Conservation (phyloP, 768 basidiomycete species). For the Albatrellus ellisii region DNA sequence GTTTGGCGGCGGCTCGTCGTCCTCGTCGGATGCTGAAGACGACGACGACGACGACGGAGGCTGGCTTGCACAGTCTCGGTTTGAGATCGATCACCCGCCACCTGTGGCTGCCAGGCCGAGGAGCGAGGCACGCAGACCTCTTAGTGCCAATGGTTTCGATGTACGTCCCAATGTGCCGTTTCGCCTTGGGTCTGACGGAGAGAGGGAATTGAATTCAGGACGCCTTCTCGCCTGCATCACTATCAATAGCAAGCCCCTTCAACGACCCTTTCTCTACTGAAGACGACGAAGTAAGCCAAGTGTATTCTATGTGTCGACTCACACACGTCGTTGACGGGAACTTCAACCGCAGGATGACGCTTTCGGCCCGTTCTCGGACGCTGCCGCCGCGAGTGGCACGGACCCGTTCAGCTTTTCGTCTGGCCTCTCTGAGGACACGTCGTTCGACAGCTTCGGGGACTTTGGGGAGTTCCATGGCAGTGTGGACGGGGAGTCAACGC, state of each 20-base stretch:
- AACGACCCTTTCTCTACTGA: conserved; percentile 29
- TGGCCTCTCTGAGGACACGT: conserved; percentile 48
- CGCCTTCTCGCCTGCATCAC: conserved; percentile 16
- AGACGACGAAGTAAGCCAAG: conserved; percentile 36
- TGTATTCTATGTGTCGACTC: background rate
- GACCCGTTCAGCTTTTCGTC: conserved; percentile 41
- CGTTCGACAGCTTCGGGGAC: conserved; percentile 50
- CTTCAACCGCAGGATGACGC: conserved; percentile 34
- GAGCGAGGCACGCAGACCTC: conserved; percentile 18
- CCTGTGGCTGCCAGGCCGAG: conserved; percentile 16
- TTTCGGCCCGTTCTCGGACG: conserved; percentile 76
- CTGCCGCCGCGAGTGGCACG: conserved; percentile 31
- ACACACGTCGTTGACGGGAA: conserved; percentile 3
- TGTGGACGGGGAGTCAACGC: conserved; percentile 39
- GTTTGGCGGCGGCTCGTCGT: conserved; percentile 34
- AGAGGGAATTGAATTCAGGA: too few species aligned
- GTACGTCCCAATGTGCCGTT: conserved; percentile 11
- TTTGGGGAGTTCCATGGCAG: conserved; percentile 61
- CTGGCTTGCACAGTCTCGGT: conserved; percentile 72
- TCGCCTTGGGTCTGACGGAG: background rate
- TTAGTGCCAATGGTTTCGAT: conserved; percentile 20
- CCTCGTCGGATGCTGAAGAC: conserved; percentile 28
- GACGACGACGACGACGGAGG: conserved; percentile 61
- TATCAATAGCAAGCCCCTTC: conserved; percentile 14
- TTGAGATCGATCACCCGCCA: conserved; percentile 25